Evolutionary conservation across 2,329 filamentous ascomycete species (phyloP).

Genomic region (Nemania sp.): DNA sequence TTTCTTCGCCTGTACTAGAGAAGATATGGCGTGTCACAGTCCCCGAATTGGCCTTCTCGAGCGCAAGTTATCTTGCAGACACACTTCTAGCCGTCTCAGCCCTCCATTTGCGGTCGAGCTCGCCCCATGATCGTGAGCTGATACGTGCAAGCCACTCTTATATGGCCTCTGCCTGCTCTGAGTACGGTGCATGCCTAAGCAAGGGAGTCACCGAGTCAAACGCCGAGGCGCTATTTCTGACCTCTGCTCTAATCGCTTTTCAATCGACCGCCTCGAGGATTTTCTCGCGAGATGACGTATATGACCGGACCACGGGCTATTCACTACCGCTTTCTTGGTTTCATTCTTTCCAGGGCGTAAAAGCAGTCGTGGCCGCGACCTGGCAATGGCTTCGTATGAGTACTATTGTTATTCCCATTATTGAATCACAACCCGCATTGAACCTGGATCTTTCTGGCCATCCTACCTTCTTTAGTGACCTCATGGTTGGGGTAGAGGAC

Average conservation of each 20-base stretch:
- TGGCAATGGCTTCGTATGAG: slow-evolving; percentile 73
- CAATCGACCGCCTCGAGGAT: slow-evolving; percentile 73
- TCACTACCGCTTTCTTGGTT: slow-evolving; percentile 73
- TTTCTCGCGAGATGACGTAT: slow-evolving; percentile 68
- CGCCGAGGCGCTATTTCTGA: slow-evolving; percentile 72
- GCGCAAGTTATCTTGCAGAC: slow-evolving; percentile 70
- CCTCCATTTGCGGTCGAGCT: slow-evolving; percentile 68
- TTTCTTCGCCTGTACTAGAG: slow-evolving; percentile 63
- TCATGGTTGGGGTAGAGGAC: slow-evolving; percentile 69
- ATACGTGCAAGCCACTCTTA: slow-evolving; percentile 73
- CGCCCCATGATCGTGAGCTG: slow-evolving; percentile 70
- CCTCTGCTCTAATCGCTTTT: slow-evolving; percentile 73
- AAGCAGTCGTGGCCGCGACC: slow-evolving; percentile 71
- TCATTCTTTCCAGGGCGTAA: slow-evolving; percentile 75
- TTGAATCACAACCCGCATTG: slow-evolving; percentile 73
- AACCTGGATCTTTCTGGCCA: slow-evolving; percentile 68
- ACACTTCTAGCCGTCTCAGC: slow-evolving; percentile 74
- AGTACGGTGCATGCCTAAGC: slow-evolving; percentile 69
- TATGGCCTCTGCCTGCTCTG: slow-evolving; percentile 71
- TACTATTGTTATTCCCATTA: slow-evolving; percentile 68
- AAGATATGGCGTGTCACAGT: slow-evolving; percentile 71
- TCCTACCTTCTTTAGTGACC: slow-evolving; percentile 70
- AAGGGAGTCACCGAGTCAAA: slow-evolving; percentile 69
- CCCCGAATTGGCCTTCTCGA: slow-evolving; percentile 70
- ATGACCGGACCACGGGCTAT: slow-evolving; percentile 60